Evolutionary conservation across 2,329 filamentous ascomycete species (phyloP).

Genomic region (Aspergillus sp.): DNA sequence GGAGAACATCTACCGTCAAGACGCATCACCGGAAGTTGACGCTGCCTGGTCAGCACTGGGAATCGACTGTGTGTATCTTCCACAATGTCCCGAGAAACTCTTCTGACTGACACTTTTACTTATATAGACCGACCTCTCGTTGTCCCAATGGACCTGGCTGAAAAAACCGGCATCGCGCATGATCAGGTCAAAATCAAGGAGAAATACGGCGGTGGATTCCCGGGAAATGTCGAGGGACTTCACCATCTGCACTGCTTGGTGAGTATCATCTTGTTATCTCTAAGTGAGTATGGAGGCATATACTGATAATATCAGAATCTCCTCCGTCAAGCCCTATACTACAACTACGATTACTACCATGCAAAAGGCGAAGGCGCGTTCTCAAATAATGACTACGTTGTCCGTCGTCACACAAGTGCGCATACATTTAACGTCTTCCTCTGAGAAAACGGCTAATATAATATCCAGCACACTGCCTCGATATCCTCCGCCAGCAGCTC

Average conservation of each 20-base stretch:
- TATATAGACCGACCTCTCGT: slow-evolving; percentile 44
- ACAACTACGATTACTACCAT: slow-evolving; percentile 57
- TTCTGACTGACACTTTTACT: not conserved
- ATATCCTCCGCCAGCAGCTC: slow-evolving; percentile 57
- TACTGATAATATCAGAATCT: slow-evolving; percentile 44
- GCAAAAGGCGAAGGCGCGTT: slow-evolving; percentile 49
- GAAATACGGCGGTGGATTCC: slow-evolving; percentile 55
- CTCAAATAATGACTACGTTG: slow-evolving; percentile 50
- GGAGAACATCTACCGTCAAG: slow-evolving; percentile 50
- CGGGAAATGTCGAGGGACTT: slow-evolving; percentile 27
- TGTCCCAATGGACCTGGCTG: slow-evolving; percentile 47
- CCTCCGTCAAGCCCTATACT: slow-evolving; percentile 54
- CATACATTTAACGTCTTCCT: slow-evolving; percentile 6
- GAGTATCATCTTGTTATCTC: slow-evolving; percentile 2
- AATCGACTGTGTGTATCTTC: slow-evolving; percentile 43
- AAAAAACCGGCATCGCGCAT: slow-evolving; percentile 46
- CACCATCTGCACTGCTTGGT: slow-evolving; percentile 50
- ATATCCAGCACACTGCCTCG: slow-evolving; percentile 52
- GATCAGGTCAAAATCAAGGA: slow-evolving; percentile 53
- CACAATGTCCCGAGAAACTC: not conserved
- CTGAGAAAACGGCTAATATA: not conserved
- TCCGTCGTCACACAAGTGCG: slow-evolving; percentile 56
- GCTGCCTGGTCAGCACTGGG: slow-evolving; percentile 53
- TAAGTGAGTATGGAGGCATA: not conserved
- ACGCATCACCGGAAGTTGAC: slow-evolving; percentile 51